phyloP scores from a whole-genome alignment of 2,329 filamentous ascomycete species.

The Torrubiellomyces zombiae region DNA sequence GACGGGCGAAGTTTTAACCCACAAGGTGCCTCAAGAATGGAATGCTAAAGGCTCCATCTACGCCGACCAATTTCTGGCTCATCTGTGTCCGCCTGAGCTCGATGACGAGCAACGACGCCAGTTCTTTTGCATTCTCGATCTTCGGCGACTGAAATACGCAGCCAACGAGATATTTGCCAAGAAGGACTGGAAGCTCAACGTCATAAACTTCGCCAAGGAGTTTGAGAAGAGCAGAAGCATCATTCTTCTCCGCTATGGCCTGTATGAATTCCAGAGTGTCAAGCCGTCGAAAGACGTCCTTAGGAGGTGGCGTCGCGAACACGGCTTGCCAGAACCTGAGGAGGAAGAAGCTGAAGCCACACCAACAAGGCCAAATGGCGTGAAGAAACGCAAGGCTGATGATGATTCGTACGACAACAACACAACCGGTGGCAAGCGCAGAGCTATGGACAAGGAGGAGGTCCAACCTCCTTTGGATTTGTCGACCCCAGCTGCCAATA shows the following conservation, averaged over 20 bases:
- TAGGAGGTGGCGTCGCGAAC: constrained; percentile 39
- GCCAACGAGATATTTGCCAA: constrained; percentile 42
- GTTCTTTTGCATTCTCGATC: constrained; percentile 46
- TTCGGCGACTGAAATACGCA: constrained; percentile 43
- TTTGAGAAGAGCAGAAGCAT: constrained; percentile 47
- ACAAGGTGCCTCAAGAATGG: constrained; percentile 35
- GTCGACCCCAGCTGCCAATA: constrained; percentile 13
- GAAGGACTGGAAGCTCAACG: constrained; percentile 47
- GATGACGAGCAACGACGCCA: constrained; percentile 43
- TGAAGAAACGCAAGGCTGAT: constrained; percentile 40
- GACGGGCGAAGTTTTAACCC: constrained; percentile 35
- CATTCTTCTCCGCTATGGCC: constrained; percentile 43
- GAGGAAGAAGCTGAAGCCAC: constrained; percentile 22
- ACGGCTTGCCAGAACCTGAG: constrained; percentile 34
- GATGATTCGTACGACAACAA: constrained; percentile 28
- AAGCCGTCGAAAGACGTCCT: constrained; percentile 40
- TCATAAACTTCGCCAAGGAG: constrained; percentile 46
- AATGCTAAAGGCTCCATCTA: constrained; percentile 38
- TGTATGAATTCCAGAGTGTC: constrained; percentile 47
- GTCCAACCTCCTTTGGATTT: constrained; percentile 9
- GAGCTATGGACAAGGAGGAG: constrained; percentile 21
- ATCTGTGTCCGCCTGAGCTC: constrained; percentile 39
- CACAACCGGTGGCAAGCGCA: constrained; percentile 31
- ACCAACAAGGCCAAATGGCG: constrained; percentile 11
- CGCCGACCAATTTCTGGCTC: constrained; percentile 39